Evolutionary conservation across 805 yeast genomes (phyloP).

Genomic region (Kuraishia ogatae): DNA sequence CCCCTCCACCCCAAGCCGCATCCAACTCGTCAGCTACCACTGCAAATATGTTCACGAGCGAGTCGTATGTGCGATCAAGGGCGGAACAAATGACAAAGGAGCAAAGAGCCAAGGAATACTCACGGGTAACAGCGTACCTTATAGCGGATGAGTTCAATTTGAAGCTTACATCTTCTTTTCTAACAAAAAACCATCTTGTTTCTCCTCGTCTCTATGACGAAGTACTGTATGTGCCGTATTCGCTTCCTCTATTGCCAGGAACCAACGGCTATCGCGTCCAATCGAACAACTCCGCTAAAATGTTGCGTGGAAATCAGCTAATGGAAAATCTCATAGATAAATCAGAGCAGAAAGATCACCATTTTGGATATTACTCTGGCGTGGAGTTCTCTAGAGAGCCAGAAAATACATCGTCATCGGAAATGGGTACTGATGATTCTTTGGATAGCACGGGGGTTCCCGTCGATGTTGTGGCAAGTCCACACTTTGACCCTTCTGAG

Average conservation of each 20-base stretch:
- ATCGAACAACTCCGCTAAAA: constrained; percentile 46
- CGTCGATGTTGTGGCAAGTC: not conserved
- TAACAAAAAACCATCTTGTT: constrained; percentile 67
- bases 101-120: constrained; percentile 50
- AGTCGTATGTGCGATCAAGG: constrained; percentile 20
- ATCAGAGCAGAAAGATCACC: constrained; percentile 83
- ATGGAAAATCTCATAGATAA: constrained; percentile 76
- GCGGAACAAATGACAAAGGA: constrained; percentile 57
- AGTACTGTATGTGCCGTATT: constrained; percentile 84
- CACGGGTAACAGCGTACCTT: constrained; percentile 87
- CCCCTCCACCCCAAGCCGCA: not conserved
- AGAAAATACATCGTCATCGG: constrained; percentile 33
- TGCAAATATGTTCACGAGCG: constrained; percentile 23
- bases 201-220: constrained; percentile 86
- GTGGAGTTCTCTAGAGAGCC: constrained; percentile 32
- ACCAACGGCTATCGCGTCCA: constrained; percentile 67
- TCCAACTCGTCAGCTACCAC: constrained; percentile 15
- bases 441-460: not conserved
- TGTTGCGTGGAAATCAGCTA: constrained; percentile 28
- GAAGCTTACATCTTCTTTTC: constrained; percentile 50
- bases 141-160: constrained; percentile 78
- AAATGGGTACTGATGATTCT: constrained; percentile 26
- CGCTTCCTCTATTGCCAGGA: constrained; percentile 82
- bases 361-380: constrained; percentile 85
- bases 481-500: constrained; percentile 81